Base-by-base conservation (phyloP, 2,329 filamentous ascomycete genomes). In the Ceratocystis destructans region DNA sequence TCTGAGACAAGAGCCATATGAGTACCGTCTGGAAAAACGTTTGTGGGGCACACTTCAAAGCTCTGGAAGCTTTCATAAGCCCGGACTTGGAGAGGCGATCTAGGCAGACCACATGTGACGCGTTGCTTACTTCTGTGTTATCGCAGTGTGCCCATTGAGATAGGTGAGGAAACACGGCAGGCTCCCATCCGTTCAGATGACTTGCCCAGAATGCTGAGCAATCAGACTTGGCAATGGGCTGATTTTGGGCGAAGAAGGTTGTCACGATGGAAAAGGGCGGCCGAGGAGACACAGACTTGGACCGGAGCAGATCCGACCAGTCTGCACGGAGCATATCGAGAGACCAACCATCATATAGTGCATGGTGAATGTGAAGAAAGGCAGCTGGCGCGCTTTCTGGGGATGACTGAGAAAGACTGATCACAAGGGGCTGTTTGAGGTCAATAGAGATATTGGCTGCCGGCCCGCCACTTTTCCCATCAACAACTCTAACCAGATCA, bases 271-370 rank as follows among this genome's bases (percentile, higher is more conserved):
- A 76, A 70, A 89, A 96, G 31, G 84, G 79, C 0, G 84, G 82
- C 33, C 86, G 79, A 0, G 70, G 53, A 0, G 70, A 46, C 1
- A 76, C 69, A 3, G 62, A 15, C 1, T 69, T 64, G 7, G 73
- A 72, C 33, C 64, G 62, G 0, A 88, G 71, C 1, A 87, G 70
- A 0, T 71, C 71, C 3, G 81, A 78, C 3, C 96, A 76, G 72
- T 96, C 90, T 31, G 80, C 76, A 15, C 89, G 71, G 0, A 95
- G 75, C 37, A 93, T 77, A 64, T 96, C 88, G 72, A 91, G 81
- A 0, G 90, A 92, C 92, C 92, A 96, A n/a, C 91, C 92, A 74
- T 96, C 92, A 72, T 96, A 96, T 0, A 95, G 73, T 0, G 89
- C 85, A 74, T 96, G 92, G 72, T 96, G 91, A 0, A 95, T 77